Evolutionary conservation across 306 rosid species (phyloP).

Genomic region (Castanea sativa): DNA sequence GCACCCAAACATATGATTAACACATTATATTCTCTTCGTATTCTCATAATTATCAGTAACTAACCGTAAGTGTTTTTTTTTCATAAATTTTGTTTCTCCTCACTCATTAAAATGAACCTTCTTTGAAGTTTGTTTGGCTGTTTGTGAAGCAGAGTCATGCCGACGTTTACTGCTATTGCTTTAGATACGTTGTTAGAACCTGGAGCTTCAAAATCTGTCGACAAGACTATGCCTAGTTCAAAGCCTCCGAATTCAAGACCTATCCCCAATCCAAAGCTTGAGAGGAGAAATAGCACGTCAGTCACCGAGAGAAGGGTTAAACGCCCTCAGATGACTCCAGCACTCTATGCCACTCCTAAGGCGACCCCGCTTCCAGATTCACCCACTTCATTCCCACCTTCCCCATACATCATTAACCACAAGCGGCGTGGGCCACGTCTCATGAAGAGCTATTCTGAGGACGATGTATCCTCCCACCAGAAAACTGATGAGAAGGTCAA

Average conservation of each 20-base stretch:
- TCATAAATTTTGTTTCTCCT: not conserved
- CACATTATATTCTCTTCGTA: not conserved
- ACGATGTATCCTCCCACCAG: constrained; percentile 36
- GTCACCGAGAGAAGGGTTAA: constrained; percentile 37
- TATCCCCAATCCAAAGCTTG: constrained; percentile 46
- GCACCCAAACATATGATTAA: not conserved
- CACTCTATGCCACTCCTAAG: constrained; percentile 88
- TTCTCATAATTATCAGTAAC: not conserved
- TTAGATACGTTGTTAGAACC: constrained; percentile 86
- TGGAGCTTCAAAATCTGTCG: constrained; percentile 63
- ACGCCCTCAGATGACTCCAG: constrained; percentile 72
- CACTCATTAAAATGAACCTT: not conserved
- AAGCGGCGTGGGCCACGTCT: constrained; percentile 96
- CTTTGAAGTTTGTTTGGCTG: constrained; percentile 6
- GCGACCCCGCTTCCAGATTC: constrained; percentile 80
- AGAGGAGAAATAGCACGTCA: constrained; percentile 51
- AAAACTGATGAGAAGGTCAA: constrained; percentile 30
- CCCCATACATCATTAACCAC: constrained; percentile 89
- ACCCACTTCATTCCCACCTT: constrained; percentile 83
- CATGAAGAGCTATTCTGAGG: constrained; percentile 71
- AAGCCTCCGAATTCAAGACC: constrained; percentile 43
- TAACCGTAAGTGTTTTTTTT: not conserved
- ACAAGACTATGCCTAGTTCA: constrained; percentile 48
- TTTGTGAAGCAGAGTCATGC: constrained; percentile 68
- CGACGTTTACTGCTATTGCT: constrained; percentile 74